Evolutionary conservation across 2,329 filamentous ascomycete genomes (phyloP).

Genomic region (Penicillium glabrum): DNA sequence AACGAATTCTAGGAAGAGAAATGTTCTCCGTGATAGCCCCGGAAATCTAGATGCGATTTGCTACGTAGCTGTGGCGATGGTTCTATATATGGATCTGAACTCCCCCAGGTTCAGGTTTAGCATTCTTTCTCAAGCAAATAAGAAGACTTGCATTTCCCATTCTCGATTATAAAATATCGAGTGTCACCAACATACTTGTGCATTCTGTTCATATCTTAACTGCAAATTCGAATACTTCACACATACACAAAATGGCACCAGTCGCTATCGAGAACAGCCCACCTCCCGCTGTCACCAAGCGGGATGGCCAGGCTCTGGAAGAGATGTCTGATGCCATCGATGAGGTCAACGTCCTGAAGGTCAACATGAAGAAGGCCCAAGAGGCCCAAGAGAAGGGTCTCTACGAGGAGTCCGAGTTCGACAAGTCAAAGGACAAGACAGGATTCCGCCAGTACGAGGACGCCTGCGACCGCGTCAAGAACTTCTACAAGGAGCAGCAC

Average conservation of each 20-base stretch:
- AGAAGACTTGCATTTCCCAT: conserved; percentile 1
- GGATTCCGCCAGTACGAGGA: conserved; percentile 80
- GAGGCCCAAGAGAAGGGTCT: conserved; percentile 29
- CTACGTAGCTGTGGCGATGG: neutral
- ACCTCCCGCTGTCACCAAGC: conserved; percentile 37
- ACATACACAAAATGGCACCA: conserved; percentile 28
- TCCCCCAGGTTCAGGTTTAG: neutral
- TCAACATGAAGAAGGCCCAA: conserved; percentile 51
- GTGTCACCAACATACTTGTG: neutral
- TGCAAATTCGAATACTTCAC: neutral
- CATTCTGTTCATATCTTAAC: neutral
- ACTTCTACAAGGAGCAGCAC: conserved; percentile 76
- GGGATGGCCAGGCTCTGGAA: conserved; percentile 59
- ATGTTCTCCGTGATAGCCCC: conserved; percentile 7
- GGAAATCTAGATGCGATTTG: conserved; percentile 23
- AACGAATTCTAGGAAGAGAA: neutral
- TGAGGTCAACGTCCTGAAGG: conserved; percentile 61
- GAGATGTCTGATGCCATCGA: conserved; percentile 61
- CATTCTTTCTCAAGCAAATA: neutral
- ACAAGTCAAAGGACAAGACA: conserved; percentile 73
- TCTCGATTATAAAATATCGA: neutral
- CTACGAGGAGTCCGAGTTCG: conserved; percentile 65
- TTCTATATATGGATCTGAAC: conserved; percentile 18
- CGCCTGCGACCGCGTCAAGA: conserved; percentile 80
- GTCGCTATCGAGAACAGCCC: conserved; percentile 26